Evolutionary conservation across 2,329 filamentous ascomycete species (phyloP).

Genomic region (Aspergillus oerlinghausenensis): DNA sequence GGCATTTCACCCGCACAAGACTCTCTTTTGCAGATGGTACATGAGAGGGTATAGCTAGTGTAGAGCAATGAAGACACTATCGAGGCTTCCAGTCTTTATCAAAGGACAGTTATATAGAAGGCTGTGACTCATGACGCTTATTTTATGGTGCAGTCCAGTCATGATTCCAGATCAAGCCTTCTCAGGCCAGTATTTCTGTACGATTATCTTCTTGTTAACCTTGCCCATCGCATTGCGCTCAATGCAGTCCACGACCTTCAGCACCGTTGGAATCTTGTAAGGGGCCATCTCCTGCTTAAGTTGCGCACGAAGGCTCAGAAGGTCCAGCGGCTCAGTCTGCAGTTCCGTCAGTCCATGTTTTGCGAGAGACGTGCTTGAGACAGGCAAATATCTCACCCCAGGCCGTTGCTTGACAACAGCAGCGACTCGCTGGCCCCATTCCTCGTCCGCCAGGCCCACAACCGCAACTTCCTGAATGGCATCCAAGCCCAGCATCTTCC

Average conservation of each 20-base stretch:
- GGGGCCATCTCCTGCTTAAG: constrained; percentile 56
- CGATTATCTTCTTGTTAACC: constrained; percentile 41
- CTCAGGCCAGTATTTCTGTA: constrained; percentile 37
- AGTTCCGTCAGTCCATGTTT: constrained; percentile 4
- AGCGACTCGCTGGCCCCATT: constrained; percentile 54
- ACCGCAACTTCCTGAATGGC: constrained; percentile 51
- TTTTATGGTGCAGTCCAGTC: background rate
- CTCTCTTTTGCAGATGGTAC: background rate
- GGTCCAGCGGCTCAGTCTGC: constrained; percentile 25
- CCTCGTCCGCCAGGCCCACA: constrained; percentile 50
- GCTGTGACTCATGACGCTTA: background rate
- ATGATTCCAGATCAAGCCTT: background rate
- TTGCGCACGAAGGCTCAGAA: constrained; percentile 28
- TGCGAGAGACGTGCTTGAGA: background rate
- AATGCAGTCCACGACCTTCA: constrained; percentile 67
- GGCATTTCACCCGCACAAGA: background rate
- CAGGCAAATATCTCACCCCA: constrained; percentile 23
- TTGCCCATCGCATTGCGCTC: constrained; percentile 78
- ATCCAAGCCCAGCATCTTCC: constrained; percentile 47
- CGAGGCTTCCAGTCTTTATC: background rate
- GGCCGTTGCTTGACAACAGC: constrained; percentile 44
- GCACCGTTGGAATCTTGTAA: constrained; percentile 91
- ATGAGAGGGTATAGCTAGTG: background rate
- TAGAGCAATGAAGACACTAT: background rate
- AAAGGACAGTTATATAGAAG: background rate